A percentile compares a stretch with the other conserved stretches of the same genome.
Conservation (phyloP, 1,139 yeast species). For the Spathaspora jeffriesii region DNA sequence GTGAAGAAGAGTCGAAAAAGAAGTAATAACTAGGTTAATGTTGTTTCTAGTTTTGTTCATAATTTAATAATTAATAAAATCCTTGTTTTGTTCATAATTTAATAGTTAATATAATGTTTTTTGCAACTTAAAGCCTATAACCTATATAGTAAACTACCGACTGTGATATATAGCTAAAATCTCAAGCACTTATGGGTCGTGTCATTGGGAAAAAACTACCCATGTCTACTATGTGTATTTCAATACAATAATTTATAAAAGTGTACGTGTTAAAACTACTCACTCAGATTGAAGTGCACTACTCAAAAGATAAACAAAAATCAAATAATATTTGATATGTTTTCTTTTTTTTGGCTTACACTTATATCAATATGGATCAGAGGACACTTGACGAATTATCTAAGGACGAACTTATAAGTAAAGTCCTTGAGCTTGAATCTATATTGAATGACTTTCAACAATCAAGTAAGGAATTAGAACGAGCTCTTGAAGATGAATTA, state of each 20-base stretch:
- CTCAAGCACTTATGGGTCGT: too few species aligned
- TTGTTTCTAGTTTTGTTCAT: neutral
- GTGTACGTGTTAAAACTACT: too few species aligned
- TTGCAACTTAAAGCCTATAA: too few species aligned
- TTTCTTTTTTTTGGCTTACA: too few species aligned
- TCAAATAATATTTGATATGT: neutral
- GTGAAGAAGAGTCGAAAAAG: conserved; percentile 24
- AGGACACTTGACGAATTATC: conserved; percentile 13
- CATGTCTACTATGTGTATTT: too few species aligned
- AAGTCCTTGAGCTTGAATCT: conserved; percentile 35
- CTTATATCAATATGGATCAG: conserved; percentile 4
- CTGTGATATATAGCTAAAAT: too few species aligned
- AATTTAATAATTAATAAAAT: too few species aligned
- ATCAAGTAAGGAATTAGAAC: conserved; percentile 44
- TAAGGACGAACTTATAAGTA: conserved; percentile 27
- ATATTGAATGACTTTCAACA: conserved; percentile 44
- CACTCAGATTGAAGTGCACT: neutral
- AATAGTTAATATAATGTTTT: neutral
- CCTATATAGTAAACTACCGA: neutral
- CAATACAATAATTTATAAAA: too few species aligned
- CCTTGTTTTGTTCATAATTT: too few species aligned
- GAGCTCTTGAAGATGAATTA: conserved; percentile 45
- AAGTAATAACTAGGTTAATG: conserved; percentile 9
- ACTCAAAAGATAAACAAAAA: neutral
- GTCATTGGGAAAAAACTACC: too few species aligned